phyloP scores from a whole-genome alignment of 2,329 filamentous ascomycete genomes.

The Colletotrichum neosansevieriae region DNA sequence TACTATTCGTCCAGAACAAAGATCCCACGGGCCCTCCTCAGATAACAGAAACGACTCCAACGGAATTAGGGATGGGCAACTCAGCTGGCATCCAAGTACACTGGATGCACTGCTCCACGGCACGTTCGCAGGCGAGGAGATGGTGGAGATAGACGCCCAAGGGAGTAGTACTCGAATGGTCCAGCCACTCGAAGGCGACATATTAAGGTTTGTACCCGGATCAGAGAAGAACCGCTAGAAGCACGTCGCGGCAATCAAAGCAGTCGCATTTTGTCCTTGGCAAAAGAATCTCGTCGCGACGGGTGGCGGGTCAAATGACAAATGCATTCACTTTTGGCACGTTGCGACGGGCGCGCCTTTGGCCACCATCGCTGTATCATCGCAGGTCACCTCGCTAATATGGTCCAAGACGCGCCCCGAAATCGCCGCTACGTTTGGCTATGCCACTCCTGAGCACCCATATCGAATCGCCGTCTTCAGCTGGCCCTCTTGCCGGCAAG shows the following conservation, averaged over 20 bases:
- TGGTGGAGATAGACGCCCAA: background rate
- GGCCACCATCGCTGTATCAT: slow-evolving; percentile 90
- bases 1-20: background rate
- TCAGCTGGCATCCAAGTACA: background rate
- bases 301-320: slow-evolving; percentile 93
- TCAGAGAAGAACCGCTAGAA: slow-evolving; percentile 78
- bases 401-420: slow-evolving; percentile 90
- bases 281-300: slow-evolving; percentile 88
- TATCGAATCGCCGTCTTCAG: slow-evolving; percentile 92
- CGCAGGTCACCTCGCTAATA: slow-evolving; percentile 92
- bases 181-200: slow-evolving; percentile 48
- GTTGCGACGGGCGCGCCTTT: slow-evolving; percentile 84
- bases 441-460: slow-evolving; percentile 85
- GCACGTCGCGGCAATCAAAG: slow-evolving; percentile 92
- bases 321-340: slow-evolving; percentile 96
- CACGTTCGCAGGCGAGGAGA: background rate
- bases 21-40: background rate
- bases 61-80: background rate
- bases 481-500: slow-evolving; percentile 91
- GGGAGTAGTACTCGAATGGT: slow-evolving; percentile 47
- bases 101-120: slow-evolving; percentile 1
- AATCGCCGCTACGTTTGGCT: slow-evolving; percentile 84
- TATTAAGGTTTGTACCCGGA: slow-evolving; percentile 64
- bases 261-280: slow-evolving; percentile 97
- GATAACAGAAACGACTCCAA: background rate